phyloP scores from a whole-genome alignment of 805 yeast genomes.

The Ogataea trehalophila region DNA sequence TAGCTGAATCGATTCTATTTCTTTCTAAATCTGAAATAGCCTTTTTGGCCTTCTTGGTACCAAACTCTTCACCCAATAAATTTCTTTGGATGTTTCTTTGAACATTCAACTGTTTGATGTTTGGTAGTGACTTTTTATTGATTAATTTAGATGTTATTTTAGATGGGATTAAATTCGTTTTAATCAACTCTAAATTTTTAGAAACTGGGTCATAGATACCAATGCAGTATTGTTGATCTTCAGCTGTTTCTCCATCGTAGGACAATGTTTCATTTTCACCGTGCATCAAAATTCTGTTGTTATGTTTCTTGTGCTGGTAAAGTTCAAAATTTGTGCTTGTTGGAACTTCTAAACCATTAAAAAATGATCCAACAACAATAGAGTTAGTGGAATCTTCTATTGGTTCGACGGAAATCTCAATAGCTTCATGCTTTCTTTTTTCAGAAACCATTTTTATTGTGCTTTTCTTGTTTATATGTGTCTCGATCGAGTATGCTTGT shows the following conservation, averaged over 20 bases:
- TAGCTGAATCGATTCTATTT: slow-evolving; percentile 82
- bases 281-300: slow-evolving; percentile 50
- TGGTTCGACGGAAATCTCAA: slow-evolving; percentile 20
- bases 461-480: no score
- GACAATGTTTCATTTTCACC: slow-evolving; percentile 74
- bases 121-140: slow-evolving; percentile 55
- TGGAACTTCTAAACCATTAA: slow-evolving; percentile 71
- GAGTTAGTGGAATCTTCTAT: slow-evolving; percentile 41
- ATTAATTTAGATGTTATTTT: slow-evolving; percentile 59
- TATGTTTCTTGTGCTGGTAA: slow-evolving; percentile 43
- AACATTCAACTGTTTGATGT: slow-evolving; percentile 49
- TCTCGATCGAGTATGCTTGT: no score
- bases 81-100: slow-evolving; percentile 60
- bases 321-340: slow-evolving; percentile 55
- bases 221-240: slow-evolving; percentile 55
- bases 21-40: slow-evolving; percentile 77
- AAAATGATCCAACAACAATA: slow-evolving; percentile 62
- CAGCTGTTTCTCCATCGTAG: slow-evolving; percentile 55
- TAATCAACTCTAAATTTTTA: slow-evolving; percentile 57
- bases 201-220: slow-evolving; percentile 74
- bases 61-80: slow-evolving; percentile 91
- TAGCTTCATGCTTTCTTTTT: slow-evolving; percentile 33
- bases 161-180: slow-evolving; percentile 57
- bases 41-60: slow-evolving; percentile 93
- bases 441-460: slow-evolving; percentile 10